Percentiles rank a stretch among this genome's conserved stretches.
Conservation (phyloP, 352 stramenopile species). For the Phytophthora foliorum region DNA sequence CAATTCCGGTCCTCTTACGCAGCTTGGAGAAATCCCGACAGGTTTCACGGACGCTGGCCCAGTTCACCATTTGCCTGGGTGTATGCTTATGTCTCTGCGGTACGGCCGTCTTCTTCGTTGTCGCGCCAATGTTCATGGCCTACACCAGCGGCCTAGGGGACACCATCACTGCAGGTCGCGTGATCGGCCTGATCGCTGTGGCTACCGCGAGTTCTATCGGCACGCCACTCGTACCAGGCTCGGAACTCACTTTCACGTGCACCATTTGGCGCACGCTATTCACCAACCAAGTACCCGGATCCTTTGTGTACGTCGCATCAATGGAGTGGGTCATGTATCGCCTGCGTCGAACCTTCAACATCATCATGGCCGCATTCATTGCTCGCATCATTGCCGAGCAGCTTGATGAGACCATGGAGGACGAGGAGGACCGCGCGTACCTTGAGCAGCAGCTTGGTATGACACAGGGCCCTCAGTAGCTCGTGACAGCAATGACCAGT, state of each 20-base stretch:
- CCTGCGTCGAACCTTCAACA: slow-evolving; percentile 68
- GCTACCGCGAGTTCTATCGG: slow-evolving; percentile 66
- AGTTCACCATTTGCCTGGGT: slow-evolving; percentile 67
- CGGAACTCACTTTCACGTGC: slow-evolving; percentile 56
- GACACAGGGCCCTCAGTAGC: slow-evolving; percentile 24
- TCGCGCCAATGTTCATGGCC: slow-evolving; percentile 68
- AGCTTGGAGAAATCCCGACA: slow-evolving; percentile 70
- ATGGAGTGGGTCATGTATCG: slow-evolving; percentile 70
- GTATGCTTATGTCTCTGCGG: slow-evolving; percentile 62
- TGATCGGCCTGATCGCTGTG: slow-evolving; percentile 56
- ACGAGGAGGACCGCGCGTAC: slow-evolving; percentile 68
- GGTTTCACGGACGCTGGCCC: slow-evolving; percentile 69
- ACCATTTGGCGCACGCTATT: slow-evolving; percentile 71
- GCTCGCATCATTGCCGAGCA: slow-evolving; percentile 76
- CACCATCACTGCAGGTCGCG: slow-evolving; percentile 46
- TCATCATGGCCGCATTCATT: slow-evolving; percentile 72
- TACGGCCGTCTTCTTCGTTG: slow-evolving; percentile 61
- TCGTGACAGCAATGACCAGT: not conserved
- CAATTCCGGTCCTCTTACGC: slow-evolving; percentile 70
- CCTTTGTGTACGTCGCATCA: slow-evolving; percentile 50
- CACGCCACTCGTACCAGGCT: slow-evolving; percentile 44
- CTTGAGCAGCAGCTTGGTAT: slow-evolving; percentile 53
- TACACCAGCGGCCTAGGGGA: slow-evolving; percentile 58
- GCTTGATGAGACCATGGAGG: slow-evolving; percentile 74
- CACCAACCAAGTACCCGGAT: slow-evolving; percentile 41